Evolutionary conservation across 768 basidiomycete genomes (phyloP), one percentile per base, ranked within the genome.

Genomic region (Termitomyces sp.): DNA sequence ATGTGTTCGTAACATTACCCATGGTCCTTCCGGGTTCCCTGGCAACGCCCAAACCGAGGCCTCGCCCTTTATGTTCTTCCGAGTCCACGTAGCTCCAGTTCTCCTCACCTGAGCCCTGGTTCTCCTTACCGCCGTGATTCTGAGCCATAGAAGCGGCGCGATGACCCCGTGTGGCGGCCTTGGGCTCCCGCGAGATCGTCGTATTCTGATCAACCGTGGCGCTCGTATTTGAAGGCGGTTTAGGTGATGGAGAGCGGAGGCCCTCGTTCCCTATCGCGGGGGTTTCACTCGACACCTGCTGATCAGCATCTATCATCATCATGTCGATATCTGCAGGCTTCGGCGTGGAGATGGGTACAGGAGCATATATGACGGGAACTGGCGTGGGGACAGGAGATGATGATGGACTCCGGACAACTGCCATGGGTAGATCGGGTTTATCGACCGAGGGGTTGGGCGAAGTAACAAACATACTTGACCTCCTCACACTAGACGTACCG

Each of bases 1-100:
- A 66, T 22, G 70, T 58, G 50, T 72, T 71, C 18, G 81, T 49
- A 37, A 83, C 75, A 59, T 82, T 87, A 10, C 80, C 81, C 68
- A 81, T 76, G 57, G 84, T 82, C 60, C 77, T 79, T n/a, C 76
- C 76, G 20, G 76, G 66, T 20, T 68, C 72, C 51, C 65, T 73
- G 61, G 70, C 67, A 40, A 76, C 66, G 37, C 72, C 75, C 30
- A 72, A 70, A 9, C 73, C 74, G 43, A 71, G 55, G 5, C 69
- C 69, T 12, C 65, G 67, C 47, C 59, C 66, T 37, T 67, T 69
- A 18, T 65, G 69, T 42, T 71, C 71, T 37, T 74, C 74, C 5
- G 67, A 65, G 39, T 63, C 68, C 42, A 76, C 70, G 61, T 74
- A 72, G 55, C 69, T 76, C 75, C 76, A 77, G 42, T 70, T 72